These are phyloP conservation scores for Dissophora globulifera DNA, from an alignment of 192 early-diverging fungal species.

Conservation along the genomic window DNA sequence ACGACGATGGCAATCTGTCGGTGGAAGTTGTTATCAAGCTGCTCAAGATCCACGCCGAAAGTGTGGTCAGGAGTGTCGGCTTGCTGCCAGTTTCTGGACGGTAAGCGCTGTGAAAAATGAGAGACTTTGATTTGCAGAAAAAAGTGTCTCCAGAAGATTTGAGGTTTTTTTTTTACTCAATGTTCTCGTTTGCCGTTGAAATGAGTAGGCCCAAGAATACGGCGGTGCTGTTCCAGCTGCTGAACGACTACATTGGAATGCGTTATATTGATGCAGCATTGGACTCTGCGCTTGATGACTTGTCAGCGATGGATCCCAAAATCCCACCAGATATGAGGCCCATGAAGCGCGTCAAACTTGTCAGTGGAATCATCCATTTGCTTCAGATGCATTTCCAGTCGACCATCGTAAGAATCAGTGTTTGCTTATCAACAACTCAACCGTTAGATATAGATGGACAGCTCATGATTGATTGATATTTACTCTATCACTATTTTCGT, in stretches of 20 bases:
- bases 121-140: no score
- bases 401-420: slow-evolving; percentile 73
- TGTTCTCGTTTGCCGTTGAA: neutral
- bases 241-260: slow-evolving; percentile 83
- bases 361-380: slow-evolving; percentile 78
- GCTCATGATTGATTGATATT: no score
- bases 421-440: no score
- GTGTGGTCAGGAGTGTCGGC: slow-evolving; percentile 81
- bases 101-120: slow-evolving; percentile 48
- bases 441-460: no score
- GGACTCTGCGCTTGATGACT: slow-evolving; percentile 77
- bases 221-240: slow-evolving; percentile 73
- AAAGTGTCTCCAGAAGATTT: no score
- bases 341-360: slow-evolving; percentile 70
- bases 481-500: no score
- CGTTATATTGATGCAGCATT: slow-evolving; percentile 86
- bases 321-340: slow-evolving; percentile 73
- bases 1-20: slow-evolving; percentile 56
- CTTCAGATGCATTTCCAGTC: slow-evolving; percentile 86
- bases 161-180: neutral
- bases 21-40: slow-evolving; percentile 61
- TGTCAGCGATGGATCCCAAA: slow-evolving; percentile 65
- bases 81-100: slow-evolving; percentile 72
- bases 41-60: slow-evolving; percentile 80
- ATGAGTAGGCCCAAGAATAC: slow-evolving; percentile 69